A percentile compares a stretch with the other conserved stretches of the same genome.
Evolutionary conservation across 2,329 filamentous ascomycete species (phyloP).

Genomic region (Colletotrichum gigasporum): DNA sequence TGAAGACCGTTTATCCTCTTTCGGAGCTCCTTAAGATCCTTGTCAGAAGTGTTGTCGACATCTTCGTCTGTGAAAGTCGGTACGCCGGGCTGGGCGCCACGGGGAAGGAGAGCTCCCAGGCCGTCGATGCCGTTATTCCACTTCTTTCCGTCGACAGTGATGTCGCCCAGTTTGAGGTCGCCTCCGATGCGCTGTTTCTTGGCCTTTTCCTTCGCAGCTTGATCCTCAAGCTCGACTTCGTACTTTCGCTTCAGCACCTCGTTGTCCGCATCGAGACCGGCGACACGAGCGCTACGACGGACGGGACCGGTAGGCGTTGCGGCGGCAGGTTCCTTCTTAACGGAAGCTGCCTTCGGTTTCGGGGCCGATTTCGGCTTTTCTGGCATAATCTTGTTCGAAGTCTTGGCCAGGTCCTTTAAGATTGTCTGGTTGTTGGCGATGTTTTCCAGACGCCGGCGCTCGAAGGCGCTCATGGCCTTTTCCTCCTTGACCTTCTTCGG

Average conservation of each 20-base stretch:
- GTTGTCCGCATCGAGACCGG: conserved; percentile 61
- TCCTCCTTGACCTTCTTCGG: conserved; percentile 49
- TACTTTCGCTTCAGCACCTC: conserved; percentile 59
- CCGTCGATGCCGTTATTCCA: conserved; percentile 76
- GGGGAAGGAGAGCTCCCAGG: conserved; percentile 66
- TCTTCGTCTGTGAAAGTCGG: conserved; percentile 89
- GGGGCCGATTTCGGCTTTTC: conserved; percentile 61
- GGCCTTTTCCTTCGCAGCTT: conserved; percentile 54
- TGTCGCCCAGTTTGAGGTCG: conserved; percentile 77
- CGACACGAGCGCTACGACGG: conserved; percentile 66
- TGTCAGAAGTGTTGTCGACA: conserved; percentile 80
- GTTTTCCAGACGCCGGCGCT: conserved; percentile 84
- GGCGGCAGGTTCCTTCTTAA: conserved; percentile 52
- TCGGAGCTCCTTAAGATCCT: conserved; percentile 76
- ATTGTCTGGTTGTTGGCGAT: conserved; percentile 87
- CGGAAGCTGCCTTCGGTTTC: conserved; percentile 49
- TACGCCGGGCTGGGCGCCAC: conserved; percentile 80
- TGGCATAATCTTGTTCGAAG: conserved; percentile 75
- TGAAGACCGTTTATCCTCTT: conserved; percentile 80
- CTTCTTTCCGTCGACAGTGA: conserved; percentile 81
- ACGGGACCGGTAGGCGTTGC: conserved; percentile 52
- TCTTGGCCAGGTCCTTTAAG: conserved; percentile 78
- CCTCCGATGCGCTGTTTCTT: conserved; percentile 67
- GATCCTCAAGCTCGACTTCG: conserved; percentile 57
- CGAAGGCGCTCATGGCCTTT: conserved; percentile 79